phyloP scores from a whole-genome alignment of 176 grass and related monocot species.

The Avena eriantha region DNA sequence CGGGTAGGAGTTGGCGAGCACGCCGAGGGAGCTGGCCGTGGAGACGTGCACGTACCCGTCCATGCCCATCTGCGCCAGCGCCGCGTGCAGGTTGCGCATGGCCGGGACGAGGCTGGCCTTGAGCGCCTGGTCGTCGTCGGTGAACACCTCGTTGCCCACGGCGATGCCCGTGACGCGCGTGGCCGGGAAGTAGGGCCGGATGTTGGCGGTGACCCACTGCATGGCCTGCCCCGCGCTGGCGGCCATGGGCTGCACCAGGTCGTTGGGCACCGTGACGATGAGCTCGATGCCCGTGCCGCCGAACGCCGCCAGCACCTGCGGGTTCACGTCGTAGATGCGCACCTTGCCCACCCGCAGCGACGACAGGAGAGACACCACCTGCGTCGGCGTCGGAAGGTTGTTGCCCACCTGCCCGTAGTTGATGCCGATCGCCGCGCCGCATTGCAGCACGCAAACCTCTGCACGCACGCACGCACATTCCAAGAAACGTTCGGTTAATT shows the following conservation, averaged over 20 bases:
- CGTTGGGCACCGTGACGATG: slow-evolving; percentile 85
- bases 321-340: slow-evolving; percentile 88
- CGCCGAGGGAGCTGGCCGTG: slow-evolving; percentile 81
- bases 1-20: slow-evolving; percentile 82
- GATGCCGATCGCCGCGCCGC: slow-evolving; percentile 67
- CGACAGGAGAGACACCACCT: slow-evolving; percentile 66
- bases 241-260: slow-evolving; percentile 59
- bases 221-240: slow-evolving; percentile 52
- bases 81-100: slow-evolving; percentile 76
- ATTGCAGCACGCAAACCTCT: slow-evolving; percentile 55
- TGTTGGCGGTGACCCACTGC: slow-evolving; percentile 65
- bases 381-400: slow-evolving; percentile 67
- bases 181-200: slow-evolving; percentile 77
- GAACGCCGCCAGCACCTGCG: slow-evolving; percentile 79
- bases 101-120: slow-evolving; percentile 84
- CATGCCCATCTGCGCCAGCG: slow-evolving; percentile 73
- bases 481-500: slow-evolving; percentile 21
- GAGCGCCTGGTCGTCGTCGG: slow-evolving; percentile 66
- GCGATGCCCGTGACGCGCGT: slow-evolving; percentile 84
- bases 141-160: slow-evolving; percentile 90
- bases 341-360: slow-evolving; percentile 76
- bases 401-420: slow-evolving; percentile 97
- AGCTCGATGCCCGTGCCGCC: slow-evolving; percentile 76
- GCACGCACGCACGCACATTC: slow-evolving; percentile 37
- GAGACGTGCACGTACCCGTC: slow-evolving; percentile 74